Conservation (phyloP, 768 basidiomycete genomes). For the Pleurotus cornucopiae region DNA sequence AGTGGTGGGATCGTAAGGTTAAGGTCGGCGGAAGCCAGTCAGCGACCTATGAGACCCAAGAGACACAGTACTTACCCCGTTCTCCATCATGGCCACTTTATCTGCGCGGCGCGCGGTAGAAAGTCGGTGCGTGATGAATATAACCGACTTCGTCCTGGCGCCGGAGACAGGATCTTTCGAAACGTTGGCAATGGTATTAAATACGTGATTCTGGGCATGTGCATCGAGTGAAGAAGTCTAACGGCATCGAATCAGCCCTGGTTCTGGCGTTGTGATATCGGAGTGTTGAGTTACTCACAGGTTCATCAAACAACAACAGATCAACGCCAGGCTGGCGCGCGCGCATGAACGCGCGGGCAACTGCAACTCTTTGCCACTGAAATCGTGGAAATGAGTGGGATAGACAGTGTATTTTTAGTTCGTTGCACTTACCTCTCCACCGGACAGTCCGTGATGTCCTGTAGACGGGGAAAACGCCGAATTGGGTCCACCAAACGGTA, state of each 20-base stretch:
- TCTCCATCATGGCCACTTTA: conserved; percentile 85
- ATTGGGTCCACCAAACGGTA: conserved; percentile 35
- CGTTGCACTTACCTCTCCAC: conserved; percentile 64
- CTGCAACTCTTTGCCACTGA: conserved; percentile 85
- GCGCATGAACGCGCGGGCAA: conserved; percentile 86
- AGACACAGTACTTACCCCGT: conserved; percentile 41
- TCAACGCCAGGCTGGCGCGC: conserved; percentile 72
- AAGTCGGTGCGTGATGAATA: conserved; percentile 82
- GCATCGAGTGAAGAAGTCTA: conserved; percentile 81
- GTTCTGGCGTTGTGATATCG: not conserved
- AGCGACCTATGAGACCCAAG: conserved; percentile 6
- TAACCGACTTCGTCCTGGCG: conserved; percentile 61
- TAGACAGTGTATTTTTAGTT: too few relatives aligned
- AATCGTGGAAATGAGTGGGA: not conserved
- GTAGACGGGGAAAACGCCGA: conserved; percentile 24
- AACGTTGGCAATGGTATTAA: conserved; percentile 67
- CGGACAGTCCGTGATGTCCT: conserved; percentile 67
- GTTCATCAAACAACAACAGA: conserved; percentile 81
- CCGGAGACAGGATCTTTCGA: conserved; percentile 51
- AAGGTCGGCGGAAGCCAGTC: conserved; percentile 1
- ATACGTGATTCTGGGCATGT: conserved; percentile 75
- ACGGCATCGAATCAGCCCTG: not conserved
- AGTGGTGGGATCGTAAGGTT: not conserved
- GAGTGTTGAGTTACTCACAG: conserved; percentile 41
- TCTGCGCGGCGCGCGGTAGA: conserved; percentile 80